phyloP scores from a whole-genome alignment of 345 rosid genomes.

The Salix purpurea region DNA sequence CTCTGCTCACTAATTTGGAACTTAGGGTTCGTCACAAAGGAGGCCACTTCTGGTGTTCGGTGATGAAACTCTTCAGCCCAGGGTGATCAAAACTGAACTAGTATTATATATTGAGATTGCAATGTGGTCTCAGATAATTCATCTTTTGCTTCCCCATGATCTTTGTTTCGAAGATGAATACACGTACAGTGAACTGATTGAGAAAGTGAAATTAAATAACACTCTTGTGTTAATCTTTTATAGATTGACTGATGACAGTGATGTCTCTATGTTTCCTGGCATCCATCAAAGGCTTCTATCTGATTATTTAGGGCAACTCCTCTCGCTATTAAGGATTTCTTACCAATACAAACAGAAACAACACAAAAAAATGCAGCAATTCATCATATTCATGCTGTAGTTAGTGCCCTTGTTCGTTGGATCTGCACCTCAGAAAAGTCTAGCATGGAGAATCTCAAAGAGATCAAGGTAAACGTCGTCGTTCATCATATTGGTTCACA shows the following conservation, averaged over 20 bases:
- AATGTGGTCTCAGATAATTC: background rate
- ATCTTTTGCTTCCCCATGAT: background rate
- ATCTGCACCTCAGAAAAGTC: too few relatives aligned
- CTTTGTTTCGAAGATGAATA: background rate
- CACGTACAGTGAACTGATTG: background rate
- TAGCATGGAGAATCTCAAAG: too few relatives aligned
- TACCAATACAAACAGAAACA: too few relatives aligned
- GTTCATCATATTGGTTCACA: too few relatives aligned
- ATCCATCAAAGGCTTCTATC: background rate
- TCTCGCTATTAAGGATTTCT: too few relatives aligned
- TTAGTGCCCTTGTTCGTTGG: too few relatives aligned
- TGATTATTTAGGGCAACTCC: too few relatives aligned
- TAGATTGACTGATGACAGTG: background rate
- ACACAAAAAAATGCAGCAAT: too few relatives aligned
- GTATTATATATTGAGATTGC: background rate
- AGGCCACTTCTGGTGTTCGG: conserved; percentile 17
- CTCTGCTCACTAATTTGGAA: conserved; percentile 7
- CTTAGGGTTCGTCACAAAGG: conserved; percentile 27
- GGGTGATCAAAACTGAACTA: background rate
- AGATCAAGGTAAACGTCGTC: too few relatives aligned
- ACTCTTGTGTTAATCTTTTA: background rate
- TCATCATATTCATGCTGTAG: too few relatives aligned
- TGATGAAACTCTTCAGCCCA: background rate
- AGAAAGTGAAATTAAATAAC: background rate
- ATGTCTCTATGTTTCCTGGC: background rate